Base-by-base conservation (phyloP, 2,329 filamentous ascomycete genomes). In the Cladosporium phlei region DNA sequence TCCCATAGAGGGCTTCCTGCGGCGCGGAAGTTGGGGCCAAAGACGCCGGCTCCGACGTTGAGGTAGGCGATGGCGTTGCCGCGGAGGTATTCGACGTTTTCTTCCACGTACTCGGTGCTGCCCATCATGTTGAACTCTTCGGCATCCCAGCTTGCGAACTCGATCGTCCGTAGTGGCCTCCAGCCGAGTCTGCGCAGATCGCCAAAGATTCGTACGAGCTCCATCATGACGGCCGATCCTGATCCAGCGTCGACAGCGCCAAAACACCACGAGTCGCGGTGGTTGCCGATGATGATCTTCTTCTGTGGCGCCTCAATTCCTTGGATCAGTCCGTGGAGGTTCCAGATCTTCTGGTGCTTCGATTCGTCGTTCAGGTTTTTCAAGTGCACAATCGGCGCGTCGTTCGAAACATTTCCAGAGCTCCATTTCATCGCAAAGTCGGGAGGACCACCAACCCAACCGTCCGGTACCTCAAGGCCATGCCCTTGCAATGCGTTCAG, bases 121-220 rank as follows among this genome's bases (percentile, higher is more conserved):
- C 93, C 93, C 48, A 95, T 86, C 35, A 93, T 72, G 66, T 96
- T 96, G 71, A 95, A 97, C 66, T 91, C 88, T 56, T 85, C 85
- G 3, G 80, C 93, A 65, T 98, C 93, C 93, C 93, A 98, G 25
- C 88, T 95, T 61, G 90, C 89, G 66, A 98, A 97, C 64, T 95
- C 86, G 54, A 98, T 95, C 3, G 88, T 94, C n/a, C 93, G 84
- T 12, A 95, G 74, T 1, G 93, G 93, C 20, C 86, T 79, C 93
- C 93, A 98, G 44, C 90, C 91, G 48, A 82, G 79, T 12, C 75
- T 68, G 17, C 83, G 74, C 12, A 97, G 77, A 53, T 88, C 81
- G 30, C 89, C 88, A 58, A 98, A 87, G 38, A 95, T 82, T 34
- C 86, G 82, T 17, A 86, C 83, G 48, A 97, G 76, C 69, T 98